phyloP scores from a whole-genome alignment of 2,329 filamentous ascomycete species.

The Aphanocladium album region DNA sequence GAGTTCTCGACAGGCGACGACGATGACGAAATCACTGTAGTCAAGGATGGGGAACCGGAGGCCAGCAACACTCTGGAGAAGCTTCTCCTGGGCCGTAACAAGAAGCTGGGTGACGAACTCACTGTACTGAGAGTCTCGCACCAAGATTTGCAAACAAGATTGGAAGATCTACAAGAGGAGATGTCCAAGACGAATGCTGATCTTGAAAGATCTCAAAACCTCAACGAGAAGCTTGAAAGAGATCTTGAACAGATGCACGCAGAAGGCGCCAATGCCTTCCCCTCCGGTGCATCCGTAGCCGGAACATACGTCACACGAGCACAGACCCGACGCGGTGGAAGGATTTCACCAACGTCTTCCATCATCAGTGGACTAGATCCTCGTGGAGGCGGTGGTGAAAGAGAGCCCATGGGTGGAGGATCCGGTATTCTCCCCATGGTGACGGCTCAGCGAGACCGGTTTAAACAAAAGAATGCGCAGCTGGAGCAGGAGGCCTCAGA shows the following conservation, averaged over 20 bases:
- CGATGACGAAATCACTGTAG: slow-evolving; percentile 59
- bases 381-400: slow-evolving; percentile 40
- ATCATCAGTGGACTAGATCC: slow-evolving; percentile 97
- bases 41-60: slow-evolving; percentile 30
- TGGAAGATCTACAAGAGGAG: slow-evolving; percentile 78
- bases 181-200: slow-evolving; percentile 79
- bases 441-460: slow-evolving; percentile 93
- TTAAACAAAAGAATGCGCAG: slow-evolving; percentile 92
- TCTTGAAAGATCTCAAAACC: slow-evolving; percentile 74
- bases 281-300: slow-evolving; percentile 85
- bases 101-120: slow-evolving; percentile 91
- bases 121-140: slow-evolving; percentile 91
- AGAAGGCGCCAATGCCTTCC: slow-evolving; percentile 76
- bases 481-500: slow-evolving; percentile 88
- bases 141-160: slow-evolving; percentile 76
- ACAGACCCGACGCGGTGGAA: slow-evolving; percentile 59
- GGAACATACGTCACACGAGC: slow-evolving; percentile 74
- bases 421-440: slow-evolving; percentile 96
- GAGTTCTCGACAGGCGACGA: slow-evolving; percentile 92
- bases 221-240: slow-evolving; percentile 86
- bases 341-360: slow-evolving; percentile 86
- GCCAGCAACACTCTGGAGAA: slow-evolving; percentile 83
- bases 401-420: slow-evolving; percentile 66
- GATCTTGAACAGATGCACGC: slow-evolving; percentile 85
- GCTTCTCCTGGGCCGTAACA: slow-evolving; percentile 85